These are phyloP conservation scores for Aspergillus fumigatus DNA, from an alignment of 2,329 filamentous ascomycete species.

Conservation along the genomic window DNA sequence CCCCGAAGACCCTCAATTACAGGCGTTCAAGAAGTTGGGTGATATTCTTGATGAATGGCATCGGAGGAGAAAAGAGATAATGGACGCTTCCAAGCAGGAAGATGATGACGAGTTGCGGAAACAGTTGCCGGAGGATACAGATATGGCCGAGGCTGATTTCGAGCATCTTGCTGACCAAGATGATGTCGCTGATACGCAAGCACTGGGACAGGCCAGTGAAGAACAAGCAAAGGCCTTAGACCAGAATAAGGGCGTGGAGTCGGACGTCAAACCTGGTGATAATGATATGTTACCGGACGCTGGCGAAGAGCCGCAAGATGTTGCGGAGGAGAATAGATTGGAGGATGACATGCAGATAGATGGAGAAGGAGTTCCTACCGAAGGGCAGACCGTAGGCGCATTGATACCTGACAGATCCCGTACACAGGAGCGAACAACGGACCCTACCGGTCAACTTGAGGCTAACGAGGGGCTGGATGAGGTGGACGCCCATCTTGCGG, in stretches of 20 bases:
- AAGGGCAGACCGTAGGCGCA: constrained; percentile 42
- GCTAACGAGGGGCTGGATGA: constrained; percentile 44
- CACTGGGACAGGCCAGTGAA: constrained; percentile 79
- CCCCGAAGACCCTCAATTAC: constrained; percentile 44
- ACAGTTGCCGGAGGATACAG: constrained; percentile 56
- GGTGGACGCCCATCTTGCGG: constrained; percentile 56
- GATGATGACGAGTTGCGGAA: constrained; percentile 43
- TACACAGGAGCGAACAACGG: constrained; percentile 23
- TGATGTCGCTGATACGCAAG: constrained; percentile 78
- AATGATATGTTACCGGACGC: constrained; percentile 55
- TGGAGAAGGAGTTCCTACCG: constrained; percentile 29
- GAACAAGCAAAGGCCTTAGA: constrained; percentile 84
- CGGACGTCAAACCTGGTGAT: constrained; percentile 53
- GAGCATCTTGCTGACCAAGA: constrained; percentile 88
- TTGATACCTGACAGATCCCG: constrained; percentile 50
- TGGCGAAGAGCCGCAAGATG: constrained; percentile 35
- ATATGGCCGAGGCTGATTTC: constrained; percentile 78
- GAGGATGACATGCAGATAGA: constrained; percentile 44
- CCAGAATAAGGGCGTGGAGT: constrained; percentile 80
- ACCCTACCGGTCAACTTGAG: constrained; percentile 37
- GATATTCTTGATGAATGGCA: constrained; percentile 93
- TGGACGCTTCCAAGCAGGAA: constrained; percentile 53
- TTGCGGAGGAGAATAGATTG: constrained; percentile 44
- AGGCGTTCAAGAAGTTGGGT: constrained; percentile 91
- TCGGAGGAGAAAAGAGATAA: constrained; percentile 78